phyloP scores from a whole-genome alignment of 139 green algal species.

The Asterochloris erici region DNA sequence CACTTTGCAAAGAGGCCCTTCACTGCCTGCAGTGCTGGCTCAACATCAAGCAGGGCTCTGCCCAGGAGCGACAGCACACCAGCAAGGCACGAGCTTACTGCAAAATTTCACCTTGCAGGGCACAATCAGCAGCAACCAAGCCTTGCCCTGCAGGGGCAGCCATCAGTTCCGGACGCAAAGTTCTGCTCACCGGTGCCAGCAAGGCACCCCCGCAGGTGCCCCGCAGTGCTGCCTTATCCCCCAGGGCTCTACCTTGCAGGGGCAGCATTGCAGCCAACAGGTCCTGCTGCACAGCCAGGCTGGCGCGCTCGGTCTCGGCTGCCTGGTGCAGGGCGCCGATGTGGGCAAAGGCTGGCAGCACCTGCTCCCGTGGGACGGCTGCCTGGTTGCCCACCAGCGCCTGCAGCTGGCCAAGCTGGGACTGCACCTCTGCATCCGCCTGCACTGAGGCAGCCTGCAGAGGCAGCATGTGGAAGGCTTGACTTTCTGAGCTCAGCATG shows the following conservation, averaged over 20 bases:
- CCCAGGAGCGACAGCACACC: background rate
- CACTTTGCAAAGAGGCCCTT: no score
- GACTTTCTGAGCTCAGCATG: background rate
- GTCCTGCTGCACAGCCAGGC: background rate
- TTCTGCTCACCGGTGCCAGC: background rate
- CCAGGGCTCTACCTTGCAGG: background rate
- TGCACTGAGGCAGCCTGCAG: background rate
- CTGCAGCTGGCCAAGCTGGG: background rate
- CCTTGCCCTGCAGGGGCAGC: background rate
- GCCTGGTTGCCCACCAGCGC: constrained; percentile 2
- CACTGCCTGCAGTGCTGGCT: no score
- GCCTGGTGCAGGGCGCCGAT: background rate
- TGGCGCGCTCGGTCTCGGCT: background rate
- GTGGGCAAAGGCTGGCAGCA: constrained; percentile 12
- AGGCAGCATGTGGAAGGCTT: no score
- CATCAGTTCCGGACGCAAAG: background rate
- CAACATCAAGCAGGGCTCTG: no score
- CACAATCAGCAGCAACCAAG: background rate
- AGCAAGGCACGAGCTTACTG: background rate
- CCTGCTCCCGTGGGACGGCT: background rate
- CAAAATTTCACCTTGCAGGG: background rate
- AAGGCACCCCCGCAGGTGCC: background rate
- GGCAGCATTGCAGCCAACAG: background rate
- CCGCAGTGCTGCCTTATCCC: background rate
- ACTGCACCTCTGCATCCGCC: background rate